Evolutionary conservation across 257 asterid genomes (phyloP), one percentile per base, ranked within the genome.

Genomic region (Rhazya stricta): DNA sequence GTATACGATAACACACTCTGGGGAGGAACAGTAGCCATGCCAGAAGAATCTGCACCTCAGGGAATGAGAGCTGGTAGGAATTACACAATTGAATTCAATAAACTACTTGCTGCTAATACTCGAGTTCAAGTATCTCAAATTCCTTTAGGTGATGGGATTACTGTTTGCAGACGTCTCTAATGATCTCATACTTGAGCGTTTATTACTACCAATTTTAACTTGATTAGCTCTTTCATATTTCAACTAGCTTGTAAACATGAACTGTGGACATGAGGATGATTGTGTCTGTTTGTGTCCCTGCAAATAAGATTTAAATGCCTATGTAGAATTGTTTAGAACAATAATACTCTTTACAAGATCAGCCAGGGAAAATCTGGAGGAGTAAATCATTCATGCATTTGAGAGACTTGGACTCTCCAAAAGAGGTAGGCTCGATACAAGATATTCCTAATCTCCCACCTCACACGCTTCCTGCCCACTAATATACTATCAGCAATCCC

Each of bases 101-200:
- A 80, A 53, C 71, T 69, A 57, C n/a, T 89, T 18, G 86, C 85
- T 7, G 74, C 69, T 54, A 90, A 89, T 72, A 6, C 67, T 61
- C 85, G 87, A 2, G 74, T 89, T 6, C 83, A 88, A 7, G 82
- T 88, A 53, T 86, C 87, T 70, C 90, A 77, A 46, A 46, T 83
- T 58, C 83, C 92, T 57, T 32, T 85, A 0, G 95, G 92, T 34
- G 96, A 89, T 74, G 92, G 89, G 48, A 81, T 89, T 51, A 86
- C 91, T 10, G 27, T 88, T 5, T 87, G 88, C 53, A 71, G 83
- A 23, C 86, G 76, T 62, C 74, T 79, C 21, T 76, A 10, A 18
- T 62, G 5, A 60, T 13, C 45, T 42, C 27, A 23, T 15, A 41
- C 68, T 5, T 37, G 11, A 32, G 43, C 32, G 37, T 18, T 5